Conservation (phyloP, 768 basidiomycete species). For the Coprinopsis strossmayeri region DNA sequence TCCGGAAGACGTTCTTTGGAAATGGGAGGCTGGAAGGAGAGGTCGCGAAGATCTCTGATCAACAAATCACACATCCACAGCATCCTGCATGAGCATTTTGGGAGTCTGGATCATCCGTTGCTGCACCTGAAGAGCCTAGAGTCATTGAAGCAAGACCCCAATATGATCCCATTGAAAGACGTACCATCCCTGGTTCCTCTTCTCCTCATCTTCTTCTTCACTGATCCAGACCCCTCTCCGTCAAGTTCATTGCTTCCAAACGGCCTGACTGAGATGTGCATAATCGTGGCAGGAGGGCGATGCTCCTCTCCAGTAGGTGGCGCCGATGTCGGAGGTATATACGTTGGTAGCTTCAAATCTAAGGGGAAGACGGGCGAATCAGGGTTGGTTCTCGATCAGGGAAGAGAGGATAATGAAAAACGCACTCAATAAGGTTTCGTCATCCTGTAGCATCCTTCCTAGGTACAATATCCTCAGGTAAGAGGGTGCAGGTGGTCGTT, state of each 20-base stretch:
- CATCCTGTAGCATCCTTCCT: slow-evolving; percentile 79
- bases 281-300: slow-evolving; percentile 46
- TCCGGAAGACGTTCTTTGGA: too few species aligned
- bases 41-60: too few species aligned
- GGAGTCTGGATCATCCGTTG: slow-evolving; percentile 1
- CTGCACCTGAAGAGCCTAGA: background rate
- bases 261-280: slow-evolving; percentile 69
- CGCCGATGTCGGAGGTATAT: slow-evolving; percentile 24
- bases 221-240: slow-evolving; percentile 36
- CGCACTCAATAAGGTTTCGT: slow-evolving; percentile 67
- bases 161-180: background rate
- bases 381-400: background rate
- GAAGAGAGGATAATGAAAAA: slow-evolving; percentile 10
- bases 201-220: slow-evolving; percentile 44
- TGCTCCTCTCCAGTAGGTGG: slow-evolving; percentile 9
- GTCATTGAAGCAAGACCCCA: slow-evolving; percentile 1
- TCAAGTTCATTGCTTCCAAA: slow-evolving; percentile 39
- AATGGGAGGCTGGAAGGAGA: too few species aligned
- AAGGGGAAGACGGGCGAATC: slow-evolving; percentile 3
- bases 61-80: slow-evolving; percentile 15
- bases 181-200: slow-evolving; percentile 21
- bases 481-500: slow-evolving; percentile 70
- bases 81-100: slow-evolving; percentile 7
- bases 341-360: slow-evolving; percentile 34
- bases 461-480: slow-evolving; percentile 72